These are phyloP conservation scores for Lagenaria siceraria DNA, from an alignment of 306 rosid genomes.

Conservation along the genomic window DNA sequence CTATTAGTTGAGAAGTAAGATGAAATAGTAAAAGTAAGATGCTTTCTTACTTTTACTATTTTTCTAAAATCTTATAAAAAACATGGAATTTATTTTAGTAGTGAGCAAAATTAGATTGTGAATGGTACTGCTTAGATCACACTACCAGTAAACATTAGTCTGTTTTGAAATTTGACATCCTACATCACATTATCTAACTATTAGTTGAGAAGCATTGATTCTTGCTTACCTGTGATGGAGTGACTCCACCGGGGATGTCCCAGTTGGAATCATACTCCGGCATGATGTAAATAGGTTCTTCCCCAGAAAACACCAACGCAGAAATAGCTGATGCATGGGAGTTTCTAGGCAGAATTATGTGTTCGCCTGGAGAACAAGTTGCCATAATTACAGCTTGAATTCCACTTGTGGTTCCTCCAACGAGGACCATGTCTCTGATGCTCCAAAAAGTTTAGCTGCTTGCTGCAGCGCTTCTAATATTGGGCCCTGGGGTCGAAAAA, in stretches of 20 bases:
- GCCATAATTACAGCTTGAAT: slow-evolving; percentile 81
- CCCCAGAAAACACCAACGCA: slow-evolving; percentile 70
- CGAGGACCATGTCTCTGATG: slow-evolving; percentile 80
- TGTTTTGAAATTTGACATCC: background rate
- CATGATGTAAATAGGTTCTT: slow-evolving; percentile 54
- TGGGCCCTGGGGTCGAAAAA: slow-evolving; percentile 56
- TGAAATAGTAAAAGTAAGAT: too few relatives aligned
- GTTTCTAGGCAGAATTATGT: slow-evolving; percentile 60
- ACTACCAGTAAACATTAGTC: background rate
- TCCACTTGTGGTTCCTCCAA: slow-evolving; percentile 85
- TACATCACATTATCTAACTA: background rate
- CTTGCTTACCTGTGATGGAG: slow-evolving; percentile 43
- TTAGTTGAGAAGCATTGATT: background rate
- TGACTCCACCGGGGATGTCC: slow-evolving; percentile 62
- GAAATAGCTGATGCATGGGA: slow-evolving; percentile 65
- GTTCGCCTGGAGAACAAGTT: slow-evolving; percentile 60
- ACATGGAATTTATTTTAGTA: background rate
- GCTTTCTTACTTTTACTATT: too few relatives aligned
- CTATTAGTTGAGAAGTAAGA: too few relatives aligned
- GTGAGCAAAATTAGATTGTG: background rate
- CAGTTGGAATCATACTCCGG: slow-evolving; percentile 61
- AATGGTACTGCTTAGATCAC: background rate
- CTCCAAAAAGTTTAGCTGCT: slow-evolving; percentile 68
- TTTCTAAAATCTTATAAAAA: too few relatives aligned
- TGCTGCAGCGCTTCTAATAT: slow-evolving; percentile 56